Evolutionary conservation across 129 eudicot genomes (phyloP).

Genomic region (Flaveria trinervia): DNA sequence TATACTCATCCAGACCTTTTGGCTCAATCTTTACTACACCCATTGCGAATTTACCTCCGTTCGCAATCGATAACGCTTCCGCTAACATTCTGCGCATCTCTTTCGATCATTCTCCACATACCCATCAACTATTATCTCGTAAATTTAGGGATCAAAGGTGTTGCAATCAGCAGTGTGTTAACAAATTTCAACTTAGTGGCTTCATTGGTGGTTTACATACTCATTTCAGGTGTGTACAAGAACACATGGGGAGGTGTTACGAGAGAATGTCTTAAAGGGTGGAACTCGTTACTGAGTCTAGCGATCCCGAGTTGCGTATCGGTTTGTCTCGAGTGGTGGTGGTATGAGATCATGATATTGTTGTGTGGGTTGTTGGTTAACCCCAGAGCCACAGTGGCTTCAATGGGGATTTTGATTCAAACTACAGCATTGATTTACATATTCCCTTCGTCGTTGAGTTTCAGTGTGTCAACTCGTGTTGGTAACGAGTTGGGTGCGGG

Average conservation of each 20-base stretch:
- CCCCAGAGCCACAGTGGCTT: conserved; percentile 75
- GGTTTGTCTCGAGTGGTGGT: conserved; percentile 95
- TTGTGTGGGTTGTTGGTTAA: conserved; percentile 64
- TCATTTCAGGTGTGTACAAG: conserved; percentile 56
- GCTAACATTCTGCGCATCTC: conserved; percentile 64
- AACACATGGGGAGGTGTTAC: conserved; percentile 64
- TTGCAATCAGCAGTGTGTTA: conserved; percentile 67
- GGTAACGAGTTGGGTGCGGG: conserved; percentile 82
- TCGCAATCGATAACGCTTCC: conserved; percentile 76
- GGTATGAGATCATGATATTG: conserved; percentile 89
- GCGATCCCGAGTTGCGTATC: conserved; percentile 85
- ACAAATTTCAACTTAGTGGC: conserved; percentile 64
- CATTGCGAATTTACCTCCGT: conserved; percentile 75
- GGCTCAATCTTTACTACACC: conserved; percentile 80
- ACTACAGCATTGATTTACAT: conserved; percentile 77
- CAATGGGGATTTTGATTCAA: conserved; percentile 85
- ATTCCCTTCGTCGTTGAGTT: conserved; percentile 77
- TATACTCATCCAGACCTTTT: conserved; percentile 68
- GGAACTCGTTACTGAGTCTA: conserved; percentile 53
- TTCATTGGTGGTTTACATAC: conserved; percentile 54
- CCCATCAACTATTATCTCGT: conserved; percentile 72
- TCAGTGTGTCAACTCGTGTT: conserved; percentile 83
- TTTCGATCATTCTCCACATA: conserved; percentile 62
- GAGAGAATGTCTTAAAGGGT: conserved; percentile 57
- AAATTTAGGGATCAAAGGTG: conserved; percentile 67